Evolutionary conservation across 164 flowering plant species (phyloP).

Genomic region (Vitis rotundifolia): DNA sequence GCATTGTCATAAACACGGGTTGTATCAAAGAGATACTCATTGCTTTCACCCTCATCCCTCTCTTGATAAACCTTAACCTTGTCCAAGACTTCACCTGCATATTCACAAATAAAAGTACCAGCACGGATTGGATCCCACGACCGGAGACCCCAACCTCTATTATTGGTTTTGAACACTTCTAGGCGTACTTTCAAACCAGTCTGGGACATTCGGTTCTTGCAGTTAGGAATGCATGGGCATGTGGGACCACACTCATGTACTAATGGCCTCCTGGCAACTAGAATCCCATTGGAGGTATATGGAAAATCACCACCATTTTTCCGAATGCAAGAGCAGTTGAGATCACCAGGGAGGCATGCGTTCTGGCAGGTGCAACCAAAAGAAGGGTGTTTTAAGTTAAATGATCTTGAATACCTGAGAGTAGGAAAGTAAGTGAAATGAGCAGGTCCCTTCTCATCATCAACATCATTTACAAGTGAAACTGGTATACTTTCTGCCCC

Average conservation of each 20-base stretch:
- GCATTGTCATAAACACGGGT: conserved; percentile 10
- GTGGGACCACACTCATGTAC: conserved; percentile 13
- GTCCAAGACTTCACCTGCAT: conserved; percentile 20
- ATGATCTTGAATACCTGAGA: conserved; percentile 34
- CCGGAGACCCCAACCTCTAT: conserved; percentile 37
- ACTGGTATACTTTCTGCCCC: conserved; percentile 52
- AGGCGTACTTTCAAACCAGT: conserved; percentile 19
- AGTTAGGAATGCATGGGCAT: conserved; percentile 14
- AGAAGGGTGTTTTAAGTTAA: conserved; percentile 18
- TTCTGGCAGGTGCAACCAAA: conserved; percentile 34
- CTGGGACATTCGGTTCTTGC: conserved; percentile 31
- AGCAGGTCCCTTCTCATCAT: conserved; percentile 51
- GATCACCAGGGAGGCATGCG: conserved; percentile 28
- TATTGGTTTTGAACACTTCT: conserved; percentile 31
- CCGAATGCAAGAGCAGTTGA: conserved; percentile 11
- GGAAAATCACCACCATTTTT: conserved; percentile 9
- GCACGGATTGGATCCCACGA: conserved; percentile 29
- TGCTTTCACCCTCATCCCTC: not conserved
- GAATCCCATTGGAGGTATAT: conserved; percentile 7
- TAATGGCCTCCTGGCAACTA: not conserved
- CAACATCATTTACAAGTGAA: conserved; percentile 58
- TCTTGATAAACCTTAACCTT: not conserved
- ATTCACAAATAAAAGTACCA: conserved; percentile 34
- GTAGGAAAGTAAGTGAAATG: conserved; percentile 36
- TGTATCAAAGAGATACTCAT: conserved; percentile 19